phyloP scores from a whole-genome alignment of 306 rosid species.

The Lathyrus aphaca region DNA sequence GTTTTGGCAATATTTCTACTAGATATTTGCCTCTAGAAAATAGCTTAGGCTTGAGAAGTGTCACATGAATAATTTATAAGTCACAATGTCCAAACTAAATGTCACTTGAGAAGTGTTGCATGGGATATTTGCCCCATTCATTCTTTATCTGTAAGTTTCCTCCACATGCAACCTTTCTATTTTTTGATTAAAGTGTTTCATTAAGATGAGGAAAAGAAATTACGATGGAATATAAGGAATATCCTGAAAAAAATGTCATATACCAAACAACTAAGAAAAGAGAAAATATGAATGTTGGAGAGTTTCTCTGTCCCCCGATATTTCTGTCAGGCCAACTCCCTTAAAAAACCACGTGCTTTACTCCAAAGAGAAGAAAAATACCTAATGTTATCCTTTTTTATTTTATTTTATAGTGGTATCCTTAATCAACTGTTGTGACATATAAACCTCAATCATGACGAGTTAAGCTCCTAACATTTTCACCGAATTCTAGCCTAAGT shows the following conservation, averaged over 20 bases:
- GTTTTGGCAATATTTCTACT: slow-evolving; percentile 5
- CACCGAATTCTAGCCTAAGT: slow-evolving; percentile 6
- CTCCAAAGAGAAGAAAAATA: slow-evolving; percentile 6
- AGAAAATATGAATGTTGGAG: slow-evolving; percentile 22
- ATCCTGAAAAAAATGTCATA: not conserved
- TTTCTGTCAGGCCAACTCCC: not conserved
- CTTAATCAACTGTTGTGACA: slow-evolving; percentile 2
- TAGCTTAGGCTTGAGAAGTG: slow-evolving; percentile 26
- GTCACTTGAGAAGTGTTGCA: too few species aligned
- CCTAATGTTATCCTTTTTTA: not conserved
- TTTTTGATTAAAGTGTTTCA: slow-evolving; percentile 8
- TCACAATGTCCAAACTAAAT: not conserved
- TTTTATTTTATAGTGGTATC: too few species aligned
- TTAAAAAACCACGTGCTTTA: not conserved
- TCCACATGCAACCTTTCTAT: slow-evolving; percentile 2
- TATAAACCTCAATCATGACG: slow-evolving; percentile 4
- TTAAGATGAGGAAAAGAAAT: slow-evolving; percentile 8
- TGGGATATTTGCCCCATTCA: not conserved
- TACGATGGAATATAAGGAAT: slow-evolving; percentile 5
- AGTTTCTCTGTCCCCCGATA: slow-evolving; percentile 4
- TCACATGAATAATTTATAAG: not conserved
- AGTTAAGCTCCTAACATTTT: slow-evolving; percentile 27
- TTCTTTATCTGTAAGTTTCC: slow-evolving; percentile 14
- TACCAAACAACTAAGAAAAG: not conserved
- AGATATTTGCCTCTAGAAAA: slow-evolving; percentile 14